Conservation (phyloP, 129 eudicot species). For the Saussurea involucrata region DNA sequence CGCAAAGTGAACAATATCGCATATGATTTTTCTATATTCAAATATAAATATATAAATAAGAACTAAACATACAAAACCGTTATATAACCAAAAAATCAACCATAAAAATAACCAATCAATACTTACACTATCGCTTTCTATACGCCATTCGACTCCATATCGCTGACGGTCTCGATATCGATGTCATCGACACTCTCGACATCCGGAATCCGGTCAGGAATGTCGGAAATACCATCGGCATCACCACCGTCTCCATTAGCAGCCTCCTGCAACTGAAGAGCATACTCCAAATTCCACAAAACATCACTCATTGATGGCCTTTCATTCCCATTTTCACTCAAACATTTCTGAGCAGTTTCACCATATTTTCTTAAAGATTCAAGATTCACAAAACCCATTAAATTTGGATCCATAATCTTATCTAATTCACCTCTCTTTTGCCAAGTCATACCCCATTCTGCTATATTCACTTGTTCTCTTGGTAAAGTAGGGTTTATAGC, state of each 20-base stretch:
- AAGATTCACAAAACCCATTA: constrained; percentile 29
- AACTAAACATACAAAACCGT: constrained; percentile 29
- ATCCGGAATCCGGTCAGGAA: constrained; percentile 30
- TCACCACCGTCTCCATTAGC: constrained; percentile 19
- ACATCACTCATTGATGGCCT: constrained; percentile 65
- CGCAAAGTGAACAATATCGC: no score
- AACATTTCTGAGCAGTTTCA: constrained; percentile 52
- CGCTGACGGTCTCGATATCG: constrained; percentile 32
- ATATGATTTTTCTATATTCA: not conserved
- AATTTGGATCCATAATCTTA: constrained; percentile 37
- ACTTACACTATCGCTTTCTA: constrained; percentile 9
- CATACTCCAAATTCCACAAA: constrained; percentile 56
- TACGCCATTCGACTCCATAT: constrained; percentile 33
- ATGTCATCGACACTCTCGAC: constrained; percentile 21
- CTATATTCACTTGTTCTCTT: constrained; percentile 55
- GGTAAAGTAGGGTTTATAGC: constrained; percentile 55
- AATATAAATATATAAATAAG: constrained; percentile 12
- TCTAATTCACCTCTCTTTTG: constrained; percentile 47
- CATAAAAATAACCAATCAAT: constrained; percentile 20
- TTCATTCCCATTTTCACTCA: constrained; percentile 48
- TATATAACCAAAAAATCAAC: constrained; percentile 19
- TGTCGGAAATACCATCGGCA: constrained; percentile 40
- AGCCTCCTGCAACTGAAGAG: constrained; percentile 46
- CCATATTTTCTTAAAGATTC: constrained; percentile 47
- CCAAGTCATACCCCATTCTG: constrained; percentile 56